Conservation (phyloP, 1,284 basidiomycete species). For the Sanguinoderma infundibulare region DNA sequence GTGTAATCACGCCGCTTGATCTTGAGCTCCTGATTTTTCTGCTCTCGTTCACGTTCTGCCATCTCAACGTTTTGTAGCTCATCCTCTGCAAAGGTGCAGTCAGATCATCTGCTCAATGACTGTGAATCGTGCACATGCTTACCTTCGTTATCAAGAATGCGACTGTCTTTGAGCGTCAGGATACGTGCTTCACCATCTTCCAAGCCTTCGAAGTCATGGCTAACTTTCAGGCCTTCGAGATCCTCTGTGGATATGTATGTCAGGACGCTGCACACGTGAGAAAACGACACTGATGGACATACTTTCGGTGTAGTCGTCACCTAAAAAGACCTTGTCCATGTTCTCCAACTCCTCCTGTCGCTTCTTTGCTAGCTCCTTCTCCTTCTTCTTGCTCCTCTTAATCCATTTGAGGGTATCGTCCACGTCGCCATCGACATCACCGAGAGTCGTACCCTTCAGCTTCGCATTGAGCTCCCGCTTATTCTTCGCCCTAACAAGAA, state of each 20-base stretch:
- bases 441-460: constrained; percentile 90
- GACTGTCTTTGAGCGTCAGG: constrained; percentile 94
- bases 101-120: neutral
- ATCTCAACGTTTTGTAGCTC: constrained; percentile 95
- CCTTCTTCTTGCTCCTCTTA: constrained; percentile 86
- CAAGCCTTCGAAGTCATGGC: constrained; percentile 91
- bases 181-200: constrained; percentile 94
- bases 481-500: constrained; percentile 80
- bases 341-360: constrained; percentile 80
- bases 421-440: constrained; percentile 74
- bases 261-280: constrained; percentile 13
- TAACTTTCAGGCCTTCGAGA: constrained; percentile 92
- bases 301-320: constrained; percentile 82
- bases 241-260: constrained; percentile 60
- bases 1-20: constrained; percentile 92
- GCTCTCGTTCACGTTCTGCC: constrained; percentile 82
- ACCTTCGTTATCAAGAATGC: constrained; percentile 94
- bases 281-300: constrained; percentile 36
- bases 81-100: constrained; percentile 69
- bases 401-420: constrained; percentile 88
- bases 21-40: constrained; percentile 84
- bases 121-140: neutral
- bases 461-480: constrained; percentile 88
- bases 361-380: constrained; percentile 82
- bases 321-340: constrained; percentile 77